These are phyloP conservation scores for Mycena sanguinolenta DNA, from an alignment of 768 basidiomycete species.

Conservation along the genomic window DNA sequence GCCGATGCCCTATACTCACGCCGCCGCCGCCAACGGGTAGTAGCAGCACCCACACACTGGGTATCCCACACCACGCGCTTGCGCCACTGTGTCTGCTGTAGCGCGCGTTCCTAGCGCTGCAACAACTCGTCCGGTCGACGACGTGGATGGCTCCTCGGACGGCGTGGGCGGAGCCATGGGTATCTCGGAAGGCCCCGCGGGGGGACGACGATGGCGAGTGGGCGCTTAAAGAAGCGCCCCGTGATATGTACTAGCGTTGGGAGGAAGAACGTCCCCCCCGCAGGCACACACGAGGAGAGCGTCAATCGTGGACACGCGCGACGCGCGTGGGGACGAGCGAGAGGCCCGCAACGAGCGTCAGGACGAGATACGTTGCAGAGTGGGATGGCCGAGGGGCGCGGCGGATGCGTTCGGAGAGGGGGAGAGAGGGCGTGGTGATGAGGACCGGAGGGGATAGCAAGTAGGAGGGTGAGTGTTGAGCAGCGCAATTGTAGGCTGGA, in stretches of 20 bases:
- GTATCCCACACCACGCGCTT: slow-evolving; percentile 87
- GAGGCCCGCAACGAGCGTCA: slow-evolving; percentile 56
- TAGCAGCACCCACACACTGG: slow-evolving; percentile 82
- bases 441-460: slow-evolving; percentile 73
- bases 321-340: slow-evolving; percentile 58
- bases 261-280: slow-evolving; percentile 69
- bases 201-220: slow-evolving; percentile 87
- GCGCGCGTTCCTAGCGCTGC: slow-evolving; percentile 85
- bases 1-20: slow-evolving; percentile 69
- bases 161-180: slow-evolving; percentile 49
- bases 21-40: slow-evolving; percentile 70
- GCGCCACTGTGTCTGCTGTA: slow-evolving; percentile 81
- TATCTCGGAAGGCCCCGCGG: slow-evolving; percentile 41
- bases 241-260: slow-evolving; percentile 86
- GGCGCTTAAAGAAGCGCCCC: slow-evolving; percentile 87
- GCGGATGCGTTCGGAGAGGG: slow-evolving; percentile 59
- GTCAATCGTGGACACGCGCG: slow-evolving; percentile 60
- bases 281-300: slow-evolving; percentile 65
- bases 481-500: slow-evolving; percentile 53
- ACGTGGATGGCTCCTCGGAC: too few species aligned
- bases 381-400: slow-evolving; percentile 56
- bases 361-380: slow-evolving; percentile 60
- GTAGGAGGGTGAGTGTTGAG: slow-evolving; percentile 66
- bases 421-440: slow-evolving; percentile 66
- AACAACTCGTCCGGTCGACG: slow-evolving; percentile 75